Base-by-base conservation (phyloP, 2,329 filamentous ascomycete genomes). In the Botryosphaeria agaves region DNA sequence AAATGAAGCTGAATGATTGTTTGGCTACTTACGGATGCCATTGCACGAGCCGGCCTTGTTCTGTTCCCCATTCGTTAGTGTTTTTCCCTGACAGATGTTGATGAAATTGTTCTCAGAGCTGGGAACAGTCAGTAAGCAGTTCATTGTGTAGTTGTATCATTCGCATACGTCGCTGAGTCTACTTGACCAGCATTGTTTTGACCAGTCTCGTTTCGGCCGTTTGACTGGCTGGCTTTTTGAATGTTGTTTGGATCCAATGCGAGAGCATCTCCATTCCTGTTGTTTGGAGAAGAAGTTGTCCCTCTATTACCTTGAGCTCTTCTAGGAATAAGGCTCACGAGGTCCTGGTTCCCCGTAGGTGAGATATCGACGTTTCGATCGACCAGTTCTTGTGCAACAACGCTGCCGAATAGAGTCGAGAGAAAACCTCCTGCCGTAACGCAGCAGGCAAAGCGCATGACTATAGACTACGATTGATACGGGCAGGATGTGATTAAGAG, bases 31-130 rank as follows among this genome's bases (percentile, higher is more conserved):
- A 59, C 56, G 44, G 32, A 70, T 62, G 35, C 62, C 61, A 43
- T 69, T 72, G 49, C 68, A 72, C 26, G 66, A 69, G 7, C 65
- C 65, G 1, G 36, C 43, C 23, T 52, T 47, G 36, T 56, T 47
- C 38, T 71, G 66, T 5, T 53, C 49, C 36, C 67, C 68, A 38
- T 72, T 69, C 36, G 67, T 72, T 33, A 65, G 41, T 3, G 55
- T 60, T 44, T 64, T 59, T 36, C 64, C 64, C 5, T 52, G 44
- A 43, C 68, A 72, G 48, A 70, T 65, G 52, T 70, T 70, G 57
- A 71, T 70, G 47, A 71, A 71, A 51, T 71, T 71, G 44, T 57
- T 56, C 14, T 47, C 30, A 35, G 66, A 60, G 24, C 59, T 65
- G 29, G 8, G 19, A 18, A 4, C 12, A 15, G 18, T 42, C 20